A percentile compares a stretch with the other conserved stretches of the same genome.
These are phyloP conservation scores for Actinomortierella ambigua DNA, from an alignment of 371 early-diverging fungal species.

Conservation along the genomic window DNA sequence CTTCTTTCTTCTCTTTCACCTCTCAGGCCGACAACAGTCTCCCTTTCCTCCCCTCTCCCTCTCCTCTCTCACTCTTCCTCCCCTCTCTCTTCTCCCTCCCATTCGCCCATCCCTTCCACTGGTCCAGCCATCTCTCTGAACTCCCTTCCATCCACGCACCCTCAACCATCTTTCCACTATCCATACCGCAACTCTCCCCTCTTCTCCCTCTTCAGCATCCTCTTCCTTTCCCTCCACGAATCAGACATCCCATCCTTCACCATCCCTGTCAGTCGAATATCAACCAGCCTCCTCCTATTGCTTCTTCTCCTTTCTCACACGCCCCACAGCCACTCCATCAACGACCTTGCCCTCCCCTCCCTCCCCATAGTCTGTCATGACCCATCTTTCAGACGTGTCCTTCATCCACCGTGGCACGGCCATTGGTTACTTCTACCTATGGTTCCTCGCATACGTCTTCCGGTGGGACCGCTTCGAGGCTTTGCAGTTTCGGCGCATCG, in stretches of 20 bases:
- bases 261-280: neutral
- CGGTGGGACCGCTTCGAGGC: slow-evolving; percentile 22
- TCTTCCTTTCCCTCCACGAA: no score
- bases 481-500: slow-evolving; percentile 14
- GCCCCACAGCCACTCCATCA: neutral
- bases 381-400: slow-evolving; percentile 24
- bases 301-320: neutral
- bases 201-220: neutral
- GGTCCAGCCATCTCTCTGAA: neutral
- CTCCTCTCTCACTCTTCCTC: neutral
- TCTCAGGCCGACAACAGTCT: neutral
- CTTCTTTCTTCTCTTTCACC: neutral
- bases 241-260: no score
- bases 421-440: slow-evolving; percentile 26
- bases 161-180: neutral
- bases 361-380: slow-evolving; percentile 8
- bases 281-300: neutral
- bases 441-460: slow-evolving; percentile 29
- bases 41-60: neutral
- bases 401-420: slow-evolving; percentile 17
- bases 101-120: neutral
- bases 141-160: no score
- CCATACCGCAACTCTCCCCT: neutral
- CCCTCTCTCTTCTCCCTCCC: neutral
- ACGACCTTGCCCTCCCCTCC: neutral